Base-by-base conservation (phyloP, 1,284 basidiomycete genomes). In the Fomitopsis pinicola region DNA sequence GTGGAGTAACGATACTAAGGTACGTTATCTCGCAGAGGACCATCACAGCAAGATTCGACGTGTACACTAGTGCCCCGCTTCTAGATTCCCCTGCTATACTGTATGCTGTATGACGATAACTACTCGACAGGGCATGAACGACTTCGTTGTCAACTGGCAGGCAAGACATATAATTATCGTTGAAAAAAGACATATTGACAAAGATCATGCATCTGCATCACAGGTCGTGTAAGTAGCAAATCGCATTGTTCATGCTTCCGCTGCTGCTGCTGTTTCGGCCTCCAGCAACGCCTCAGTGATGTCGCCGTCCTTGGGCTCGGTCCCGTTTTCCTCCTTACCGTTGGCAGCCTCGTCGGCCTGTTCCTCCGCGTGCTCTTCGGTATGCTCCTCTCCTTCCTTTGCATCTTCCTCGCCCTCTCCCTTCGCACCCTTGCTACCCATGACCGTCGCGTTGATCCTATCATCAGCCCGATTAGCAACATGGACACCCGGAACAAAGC, bases 391-490 rank as follows among this genome's bases (percentile, higher is more conserved):
- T 17, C 66, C 65, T 28, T 66, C 71, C 10, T 71, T 70, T 12
- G 70, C 70, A 3, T 62, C 70, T 8, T 75, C 75, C 15, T 72
- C 73, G 35, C 68, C 75, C 4, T 69, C 78, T 17, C 69, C 76
- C 63, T 77, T 78, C 10, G 80, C 78, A 48, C 78, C 78, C 73
- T 91, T 92, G 74, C 89, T 91, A 0, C 89, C 89, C 42, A 89
- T 69, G 33, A 92, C 89, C 28, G 86, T 88, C 28, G 89, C 89
- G 71, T 91, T 92, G 67, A 91, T 82, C n/a, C 88, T 90, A 62
- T 52, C 14, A 63, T 44, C 42, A 53, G 48, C 35, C 15, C 36
- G 59, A 60, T 19, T 48, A 36, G 57, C 35, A 45, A 28, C n/a
- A 28, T 36, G 26, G 38, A 40, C 46, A 53, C 22, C 28, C 50